Base-by-base conservation (phyloP, 2,329 filamentous ascomycete genomes). In the Raffaelea deltoideospora region DNA sequence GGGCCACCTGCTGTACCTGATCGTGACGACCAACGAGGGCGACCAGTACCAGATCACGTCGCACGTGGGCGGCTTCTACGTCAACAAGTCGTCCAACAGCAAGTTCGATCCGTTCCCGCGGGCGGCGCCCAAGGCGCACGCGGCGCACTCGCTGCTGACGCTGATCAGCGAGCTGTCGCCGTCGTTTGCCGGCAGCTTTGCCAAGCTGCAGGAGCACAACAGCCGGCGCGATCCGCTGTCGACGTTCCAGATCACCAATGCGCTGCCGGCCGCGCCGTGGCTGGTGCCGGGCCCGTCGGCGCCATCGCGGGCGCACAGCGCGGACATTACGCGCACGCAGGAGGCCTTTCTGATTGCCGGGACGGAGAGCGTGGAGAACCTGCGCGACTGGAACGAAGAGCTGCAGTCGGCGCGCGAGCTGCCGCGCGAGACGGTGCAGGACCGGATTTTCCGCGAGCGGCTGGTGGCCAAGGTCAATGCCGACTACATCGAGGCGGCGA, bases 371-470 rank as follows among this genome's bases (percentile, higher is more conserved):
- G 84, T 85, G 0, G 90, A 98, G 53, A 94, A 86, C 5, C 65
- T 98, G 44, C 76, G 90, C 40, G 90, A 98, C 57, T 98, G 92
- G 88, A 98, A 98, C 50, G 90, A 98, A 57, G 90, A 98, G 54
- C 93, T 98, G 53, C 90, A 98, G 58, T 94, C 88, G 3, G 94
- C 90, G 10, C 79, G 85, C 50, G 90, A 98, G 57, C 70, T 98
- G 44, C 87, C 88, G 24, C 88, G 86, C 53, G 88, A 95, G 45
- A 85, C 78, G 8, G 82, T 98, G 10, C 88, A 95, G 57, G 90
- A 98, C 53, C 77, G 88, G 37, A 87, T 98, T 15, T 96, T 96
- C 69, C 75, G 90, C 22, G 90, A 98, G 58, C 77, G 90, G 23
- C 67, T 98, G 38, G 81, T 90, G 8, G 90, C 86, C 14, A 98